Evolutionary conservation across 495 filamentous ascomycete genomes (phyloP).

Genomic region (Talaromyces proteolyticus): DNA sequence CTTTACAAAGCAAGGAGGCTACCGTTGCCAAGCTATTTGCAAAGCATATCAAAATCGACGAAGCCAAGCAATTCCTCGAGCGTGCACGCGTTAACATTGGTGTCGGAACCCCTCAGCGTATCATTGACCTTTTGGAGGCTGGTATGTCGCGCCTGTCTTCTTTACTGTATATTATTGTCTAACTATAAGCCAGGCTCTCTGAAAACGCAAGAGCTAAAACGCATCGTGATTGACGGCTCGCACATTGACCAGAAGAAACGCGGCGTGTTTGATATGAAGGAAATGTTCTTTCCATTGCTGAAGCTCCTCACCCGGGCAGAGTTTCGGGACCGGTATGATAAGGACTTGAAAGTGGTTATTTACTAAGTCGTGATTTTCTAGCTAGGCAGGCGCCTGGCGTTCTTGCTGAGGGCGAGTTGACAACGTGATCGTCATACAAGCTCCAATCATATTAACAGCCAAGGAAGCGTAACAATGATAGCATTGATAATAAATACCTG

Average conservation of each 20-base stretch:
- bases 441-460: too few species aligned
- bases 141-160: slow-evolving; percentile 52
- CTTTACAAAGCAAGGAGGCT: slow-evolving; percentile 70
- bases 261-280: slow-evolving; percentile 87
- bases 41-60: slow-evolving; percentile 93
- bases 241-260: slow-evolving; percentile 90
- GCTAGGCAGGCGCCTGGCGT: neutral
- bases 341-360: slow-evolving; percentile 32
- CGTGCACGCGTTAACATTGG: slow-evolving; percentile 70
- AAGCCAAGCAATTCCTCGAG: slow-evolving; percentile 70
- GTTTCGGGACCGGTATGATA: slow-evolving; percentile 61
- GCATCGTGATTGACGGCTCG: slow-evolving; percentile 83
- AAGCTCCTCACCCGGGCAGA: slow-evolving; percentile 59
- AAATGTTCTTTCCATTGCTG: slow-evolving; percentile 71
- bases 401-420: neutral
- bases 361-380: slow-evolving; percentile 18
- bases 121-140: slow-evolving; percentile 75
- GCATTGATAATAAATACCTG: too few species aligned
- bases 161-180: neutral
- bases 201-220: slow-evolving; percentile 59
- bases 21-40: slow-evolving; percentile 89
- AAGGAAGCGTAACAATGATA: too few species aligned
- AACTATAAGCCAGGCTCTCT: slow-evolving; percentile 50
- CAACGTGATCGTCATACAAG: too few species aligned
- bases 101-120: slow-evolving; percentile 78